These are phyloP conservation scores for Vaccinium macrocarpon DNA, from an alignment of 148 eudicot genomes.

Conservation along the genomic window DNA sequence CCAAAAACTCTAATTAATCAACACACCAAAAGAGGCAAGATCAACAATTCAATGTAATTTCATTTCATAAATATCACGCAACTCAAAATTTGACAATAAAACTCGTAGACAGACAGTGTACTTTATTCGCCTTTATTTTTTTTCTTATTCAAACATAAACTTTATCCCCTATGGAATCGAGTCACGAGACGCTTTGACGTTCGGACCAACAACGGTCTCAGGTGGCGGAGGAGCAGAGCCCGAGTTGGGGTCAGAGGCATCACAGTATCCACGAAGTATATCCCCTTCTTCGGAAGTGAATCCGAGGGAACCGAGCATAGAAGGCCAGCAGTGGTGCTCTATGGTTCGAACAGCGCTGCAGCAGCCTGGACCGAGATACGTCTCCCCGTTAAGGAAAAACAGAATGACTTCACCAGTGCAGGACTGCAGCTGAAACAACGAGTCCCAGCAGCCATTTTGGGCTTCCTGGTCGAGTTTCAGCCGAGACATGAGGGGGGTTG, in stretches of 20 bases:
- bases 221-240: constrained; percentile 3
- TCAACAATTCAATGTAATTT: not conserved
- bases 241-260: constrained; percentile 6
- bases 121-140: not conserved
- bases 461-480: not conserved
- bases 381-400: constrained; percentile 47
- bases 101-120: not conserved
- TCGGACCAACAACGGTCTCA: not conserved
- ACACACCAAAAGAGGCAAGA: not conserved
- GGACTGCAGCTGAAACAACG: constrained; percentile 41
- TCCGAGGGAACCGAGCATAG: constrained; percentile 46
- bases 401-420: constrained; percentile 53
- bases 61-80: not conserved
- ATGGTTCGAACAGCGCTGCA: constrained; percentile 42
- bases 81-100: not conserved
- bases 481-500: not conserved
- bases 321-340: constrained; percentile 47
- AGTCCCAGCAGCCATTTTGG: constrained; percentile 38
- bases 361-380: constrained; percentile 43
- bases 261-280: constrained; percentile 54
- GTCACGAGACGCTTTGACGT: not conserved
- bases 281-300: constrained; percentile 38
- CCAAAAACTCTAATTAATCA: not conserved
- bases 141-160: not conserved
- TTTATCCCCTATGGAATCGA: not conserved